Evolutionary conservation across 371 early-diverging fungal species (phyloP).

Genomic region (Syncephalis fuscata): DNA sequence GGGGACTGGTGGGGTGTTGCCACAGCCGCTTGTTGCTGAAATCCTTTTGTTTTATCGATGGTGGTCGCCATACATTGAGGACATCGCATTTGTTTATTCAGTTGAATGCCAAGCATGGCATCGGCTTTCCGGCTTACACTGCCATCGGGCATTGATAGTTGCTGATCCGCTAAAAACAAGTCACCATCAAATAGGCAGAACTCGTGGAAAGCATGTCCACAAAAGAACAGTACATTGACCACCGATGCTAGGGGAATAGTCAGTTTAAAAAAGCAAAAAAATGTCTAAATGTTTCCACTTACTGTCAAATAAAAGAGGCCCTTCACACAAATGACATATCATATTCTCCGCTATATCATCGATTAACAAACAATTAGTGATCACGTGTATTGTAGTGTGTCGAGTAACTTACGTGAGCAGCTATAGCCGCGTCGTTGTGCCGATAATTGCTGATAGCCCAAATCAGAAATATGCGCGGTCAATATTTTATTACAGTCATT

Average conservation of each 20-base stretch:
- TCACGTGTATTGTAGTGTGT: neutral
- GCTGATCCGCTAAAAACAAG: neutral
- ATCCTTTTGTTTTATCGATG: too few species aligned
- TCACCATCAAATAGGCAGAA: slow-evolving; percentile 30
- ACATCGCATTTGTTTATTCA: too few species aligned
- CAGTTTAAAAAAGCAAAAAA: slow-evolving; percentile 7
- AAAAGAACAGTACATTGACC: slow-evolving; percentile 43
- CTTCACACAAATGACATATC: slow-evolving; percentile 40
- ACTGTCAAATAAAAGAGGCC: slow-evolving; percentile 29
- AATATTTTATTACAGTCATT: slow-evolving; percentile 78
- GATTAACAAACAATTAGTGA: neutral
- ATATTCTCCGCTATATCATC: slow-evolving; percentile 23
- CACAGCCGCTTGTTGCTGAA: too few species aligned
- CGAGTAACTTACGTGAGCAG: slow-evolving; percentile 19
- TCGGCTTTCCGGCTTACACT: too few species aligned
- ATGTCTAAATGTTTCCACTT: slow-evolving; percentile 6
- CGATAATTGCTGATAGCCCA: slow-evolving; percentile 52
- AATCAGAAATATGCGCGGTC: slow-evolving; percentile 60
- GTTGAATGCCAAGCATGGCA: too few species aligned
- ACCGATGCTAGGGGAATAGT: slow-evolving; percentile 8
- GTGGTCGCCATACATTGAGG: too few species aligned
- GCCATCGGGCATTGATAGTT: too few species aligned
- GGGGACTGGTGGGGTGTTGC: too few species aligned
- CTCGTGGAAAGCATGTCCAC: slow-evolving; percentile 55
- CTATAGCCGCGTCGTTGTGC: slow-evolving; percentile 52